Conservation (phyloP, 345 rosid genomes). For the Camelina neglecta region DNA sequence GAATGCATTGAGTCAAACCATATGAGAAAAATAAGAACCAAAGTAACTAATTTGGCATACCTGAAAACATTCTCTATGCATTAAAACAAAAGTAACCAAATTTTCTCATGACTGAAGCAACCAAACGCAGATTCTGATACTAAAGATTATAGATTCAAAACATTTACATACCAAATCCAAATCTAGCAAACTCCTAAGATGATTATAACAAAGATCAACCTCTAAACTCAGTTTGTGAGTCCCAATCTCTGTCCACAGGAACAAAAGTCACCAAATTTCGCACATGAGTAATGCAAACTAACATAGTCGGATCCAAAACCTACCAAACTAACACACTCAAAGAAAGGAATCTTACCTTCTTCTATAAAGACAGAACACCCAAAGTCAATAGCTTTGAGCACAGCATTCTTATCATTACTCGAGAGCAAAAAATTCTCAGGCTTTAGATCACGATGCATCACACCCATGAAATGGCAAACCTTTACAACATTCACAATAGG, state of each 20-base stretch:
- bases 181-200: not conserved
- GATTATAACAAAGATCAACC: not conserved
- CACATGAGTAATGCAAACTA: not conserved
- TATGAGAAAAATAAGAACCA: constrained; percentile 1
- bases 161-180: not conserved
- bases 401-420: constrained; percentile 56
- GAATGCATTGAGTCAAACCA: not conserved
- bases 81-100: not conserved
- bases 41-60: not conserved
- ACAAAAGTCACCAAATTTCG: not conserved
- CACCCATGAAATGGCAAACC: constrained; percentile 85
- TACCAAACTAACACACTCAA: not conserved
- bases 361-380: constrained; percentile 79
- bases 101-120: constrained; percentile 6
- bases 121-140: not conserved
- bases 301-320: too few species aligned
- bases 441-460: constrained; percentile 82
- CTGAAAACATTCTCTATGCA: too few species aligned
- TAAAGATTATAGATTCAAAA: not conserved
- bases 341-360: constrained; percentile 54
- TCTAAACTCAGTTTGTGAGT: not conserved
- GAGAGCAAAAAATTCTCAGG: constrained; percentile 88
- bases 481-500: constrained; percentile 73
- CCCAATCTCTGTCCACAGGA: not conserved
- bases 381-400: constrained; percentile 80